Evolutionary conservation across 2,329 filamentous ascomycete species (phyloP).

Genomic region (Pseudogymnoascus sp.): DNA sequence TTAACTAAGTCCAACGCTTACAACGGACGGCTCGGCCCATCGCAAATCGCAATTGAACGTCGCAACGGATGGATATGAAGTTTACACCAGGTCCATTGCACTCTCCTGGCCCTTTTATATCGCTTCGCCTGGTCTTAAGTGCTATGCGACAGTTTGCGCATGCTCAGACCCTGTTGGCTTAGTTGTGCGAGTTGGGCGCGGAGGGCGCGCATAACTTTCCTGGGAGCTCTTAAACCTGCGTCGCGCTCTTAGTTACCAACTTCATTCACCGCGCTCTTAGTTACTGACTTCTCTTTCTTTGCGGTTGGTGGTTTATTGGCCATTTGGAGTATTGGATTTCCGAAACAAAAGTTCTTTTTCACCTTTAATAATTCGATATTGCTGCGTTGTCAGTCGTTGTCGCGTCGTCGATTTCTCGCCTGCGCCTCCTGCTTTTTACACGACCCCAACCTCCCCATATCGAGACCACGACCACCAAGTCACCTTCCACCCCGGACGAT

Average conservation of each 20-base stretch:
- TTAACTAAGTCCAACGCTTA: background rate
- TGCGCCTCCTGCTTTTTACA: constrained; percentile 10
- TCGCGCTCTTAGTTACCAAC: background rate
- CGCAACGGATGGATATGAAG: background rate
- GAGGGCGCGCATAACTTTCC: background rate
- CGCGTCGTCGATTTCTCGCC: constrained; percentile 7
- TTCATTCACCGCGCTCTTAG: background rate
- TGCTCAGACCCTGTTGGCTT: constrained; percentile 1
- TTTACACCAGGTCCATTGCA: background rate
- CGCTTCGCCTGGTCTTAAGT: background rate
- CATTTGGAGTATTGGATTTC: constrained; percentile 6
- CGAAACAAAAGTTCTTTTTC: background rate
- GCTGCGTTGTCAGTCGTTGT: background rate
- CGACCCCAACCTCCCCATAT: constrained; percentile 8
- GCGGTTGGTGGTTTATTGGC: constrained; percentile 2
- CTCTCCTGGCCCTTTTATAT: background rate
- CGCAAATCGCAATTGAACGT: constrained; percentile 2
- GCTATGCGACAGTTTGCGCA: constrained; percentile 2
- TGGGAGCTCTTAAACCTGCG: background rate
- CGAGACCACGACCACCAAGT: background rate
- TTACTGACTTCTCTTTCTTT: background rate
- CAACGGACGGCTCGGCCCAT: background rate
- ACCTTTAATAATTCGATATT: background rate
- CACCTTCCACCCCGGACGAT: constrained; percentile 3
- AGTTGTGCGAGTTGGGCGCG: background rate